phyloP scores from a whole-genome alignment of 2,329 filamentous ascomycete species.

The Triangularia setosa region DNA sequence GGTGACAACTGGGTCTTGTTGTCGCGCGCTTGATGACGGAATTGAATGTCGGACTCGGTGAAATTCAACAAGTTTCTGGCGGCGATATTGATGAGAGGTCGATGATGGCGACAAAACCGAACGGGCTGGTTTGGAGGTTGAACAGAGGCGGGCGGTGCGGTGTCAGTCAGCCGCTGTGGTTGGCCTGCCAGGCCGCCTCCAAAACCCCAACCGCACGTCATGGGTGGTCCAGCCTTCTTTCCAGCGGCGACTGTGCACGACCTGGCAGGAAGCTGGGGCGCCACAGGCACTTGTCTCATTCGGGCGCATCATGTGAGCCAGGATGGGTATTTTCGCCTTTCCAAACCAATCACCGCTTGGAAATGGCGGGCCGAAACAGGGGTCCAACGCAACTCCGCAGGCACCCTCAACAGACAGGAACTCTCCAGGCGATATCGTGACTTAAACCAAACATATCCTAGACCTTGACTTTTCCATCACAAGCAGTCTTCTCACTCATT shows the following conservation, averaged over 20 bases:
- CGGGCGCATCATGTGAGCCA: slow-evolving; percentile 11
- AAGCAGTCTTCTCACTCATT: background rate
- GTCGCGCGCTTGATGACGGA: background rate
- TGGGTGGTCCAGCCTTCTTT: slow-evolving; percentile 11
- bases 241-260: background rate
- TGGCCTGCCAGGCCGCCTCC: slow-evolving; percentile 14
- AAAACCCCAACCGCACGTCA: slow-evolving; percentile 22
- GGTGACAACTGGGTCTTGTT: background rate
- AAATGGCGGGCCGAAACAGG: background rate
- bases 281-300: background rate
- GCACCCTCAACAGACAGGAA: background rate
- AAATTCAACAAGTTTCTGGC: background rate
- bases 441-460: background rate
- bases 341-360: background rate
- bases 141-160: background rate
- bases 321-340: background rate
- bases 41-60: background rate
- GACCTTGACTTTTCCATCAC: background rate
- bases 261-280: background rate
- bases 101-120: slow-evolving; percentile 2
- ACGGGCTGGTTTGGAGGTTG: background rate
- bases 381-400: background rate
- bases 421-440: background rate
- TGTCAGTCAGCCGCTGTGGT: slow-evolving; percentile 14
- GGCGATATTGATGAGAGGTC: background rate